Percentiles rank a stretch among this genome's conserved stretches.
Conservation (phyloP, 2,329 filamentous ascomycete genomes). For the Colletotrichum gigasporum region DNA sequence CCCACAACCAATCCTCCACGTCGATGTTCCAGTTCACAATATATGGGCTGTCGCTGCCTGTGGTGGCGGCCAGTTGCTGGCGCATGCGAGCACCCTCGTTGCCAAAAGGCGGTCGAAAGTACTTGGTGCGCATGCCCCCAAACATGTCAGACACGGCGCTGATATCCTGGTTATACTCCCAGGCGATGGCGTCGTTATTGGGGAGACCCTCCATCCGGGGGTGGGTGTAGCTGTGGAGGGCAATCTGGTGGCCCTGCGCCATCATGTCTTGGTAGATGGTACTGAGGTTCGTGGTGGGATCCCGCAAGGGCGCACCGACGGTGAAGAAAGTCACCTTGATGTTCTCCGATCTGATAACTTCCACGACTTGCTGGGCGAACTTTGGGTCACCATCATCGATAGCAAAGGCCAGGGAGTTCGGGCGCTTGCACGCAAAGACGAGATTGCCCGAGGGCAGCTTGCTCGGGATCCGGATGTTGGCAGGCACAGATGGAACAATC, state of each 20-base stretch:
- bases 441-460: constrained; percentile 71
- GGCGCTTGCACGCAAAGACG: constrained; percentile 71
- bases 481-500: constrained; percentile 65
- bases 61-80: constrained; percentile 66
- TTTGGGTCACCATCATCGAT: constrained; percentile 74
- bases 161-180: constrained; percentile 69
- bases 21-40: constrained; percentile 77
- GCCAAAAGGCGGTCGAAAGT: constrained; percentile 77
- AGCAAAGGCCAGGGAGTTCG: constrained; percentile 76
- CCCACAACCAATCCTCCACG: constrained; percentile 77
- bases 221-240: constrained; percentile 74
- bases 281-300: constrained; percentile 68
- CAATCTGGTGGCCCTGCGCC: constrained; percentile 71
- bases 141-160: constrained; percentile 54
- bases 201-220: constrained; percentile 70
- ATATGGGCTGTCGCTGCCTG: constrained; percentile 59
- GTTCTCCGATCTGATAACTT: constrained; percentile 68
- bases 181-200: constrained; percentile 63
- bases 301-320: constrained; percentile 69
- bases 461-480: constrained; percentile 59
- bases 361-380: constrained; percentile 52
- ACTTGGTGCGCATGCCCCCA: constrained; percentile 46
- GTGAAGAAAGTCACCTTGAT: constrained; percentile 79
- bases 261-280: constrained; percentile 72
- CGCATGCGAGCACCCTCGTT: constrained; percentile 74